These are phyloP conservation scores for Ogataea corticis DNA, from an alignment of 805 yeast genomes.

Conservation along the genomic window DNA sequence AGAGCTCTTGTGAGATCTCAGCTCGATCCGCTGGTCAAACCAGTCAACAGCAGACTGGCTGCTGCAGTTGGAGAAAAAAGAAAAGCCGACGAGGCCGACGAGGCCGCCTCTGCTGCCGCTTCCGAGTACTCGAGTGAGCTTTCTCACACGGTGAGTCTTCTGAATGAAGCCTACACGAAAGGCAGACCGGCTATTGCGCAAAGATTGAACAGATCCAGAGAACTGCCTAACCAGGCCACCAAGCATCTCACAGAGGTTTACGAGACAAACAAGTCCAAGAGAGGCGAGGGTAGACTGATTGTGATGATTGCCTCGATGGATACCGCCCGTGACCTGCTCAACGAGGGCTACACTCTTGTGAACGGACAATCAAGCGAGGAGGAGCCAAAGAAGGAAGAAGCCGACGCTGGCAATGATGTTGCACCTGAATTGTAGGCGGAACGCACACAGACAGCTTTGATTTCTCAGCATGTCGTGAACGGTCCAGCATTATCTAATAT, in stretches of 20 bases:
- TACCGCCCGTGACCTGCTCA: conserved; percentile 27
- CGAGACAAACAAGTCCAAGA: conserved; percentile 40
- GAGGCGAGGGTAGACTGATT: conserved; percentile 37
- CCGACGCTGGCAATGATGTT: conserved; percentile 7
- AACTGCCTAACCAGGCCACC: conserved; percentile 38
- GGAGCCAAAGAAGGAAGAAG: conserved; percentile 2
- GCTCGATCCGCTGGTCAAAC: conserved; percentile 61
- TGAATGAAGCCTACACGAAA: conserved; percentile 40
- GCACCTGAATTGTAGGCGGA: conserved; percentile 9
- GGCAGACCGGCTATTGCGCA: conserved; percentile 37
- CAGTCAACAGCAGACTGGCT: conserved; percentile 58
- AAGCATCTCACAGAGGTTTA: conserved; percentile 40
- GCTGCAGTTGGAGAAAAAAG: conserved; percentile 31
- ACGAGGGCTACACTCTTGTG: conserved; percentile 22
- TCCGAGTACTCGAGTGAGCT: conserved; percentile 53
- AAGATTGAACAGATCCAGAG: conserved; percentile 28
- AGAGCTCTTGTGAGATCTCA: conserved; percentile 63
- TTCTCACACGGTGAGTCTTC: conserved; percentile 47
- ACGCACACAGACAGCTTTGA: conserved; percentile 8
- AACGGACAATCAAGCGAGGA: conserved; percentile 4
- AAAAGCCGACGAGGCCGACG: conserved; percentile 1
- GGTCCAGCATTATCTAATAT: too few relatives aligned
- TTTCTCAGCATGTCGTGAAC: conserved; percentile 12
- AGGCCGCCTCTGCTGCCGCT: background rate
- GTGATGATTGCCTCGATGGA: conserved; percentile 35